Conservation (phyloP, 164 flowering plant genomes). For the Magnolia sinica region DNA sequence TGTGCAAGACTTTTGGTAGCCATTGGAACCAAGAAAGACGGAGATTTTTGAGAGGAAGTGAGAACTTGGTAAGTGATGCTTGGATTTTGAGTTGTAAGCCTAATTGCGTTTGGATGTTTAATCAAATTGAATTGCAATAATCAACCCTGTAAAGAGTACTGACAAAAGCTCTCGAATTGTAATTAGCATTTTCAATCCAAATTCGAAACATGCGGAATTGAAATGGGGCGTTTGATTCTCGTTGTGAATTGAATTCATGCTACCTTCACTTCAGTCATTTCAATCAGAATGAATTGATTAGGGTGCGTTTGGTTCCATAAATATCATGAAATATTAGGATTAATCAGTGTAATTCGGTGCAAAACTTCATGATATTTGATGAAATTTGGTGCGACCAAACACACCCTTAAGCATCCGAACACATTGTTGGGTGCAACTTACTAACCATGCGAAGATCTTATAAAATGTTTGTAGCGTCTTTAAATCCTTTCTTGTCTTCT, state of each 20-base stretch:
- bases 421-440: too few relatives aligned
- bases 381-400: too few relatives aligned
- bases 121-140: background rate
- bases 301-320: too few relatives aligned
- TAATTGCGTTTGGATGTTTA: background rate
- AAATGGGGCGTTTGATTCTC: background rate
- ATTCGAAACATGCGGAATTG: background rate
- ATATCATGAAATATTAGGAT: too few relatives aligned
- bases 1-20: conserved; percentile 58
- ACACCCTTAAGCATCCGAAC: too few relatives aligned
- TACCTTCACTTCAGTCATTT: too few relatives aligned
- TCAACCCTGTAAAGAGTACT: background rate
- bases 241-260: background rate
- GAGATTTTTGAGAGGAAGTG: conserved; percentile 27
- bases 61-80: conserved; percentile 34
- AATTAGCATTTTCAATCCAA: background rate
- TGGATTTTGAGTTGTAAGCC: background rate
- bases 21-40: conserved; percentile 50
- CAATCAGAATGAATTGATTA: too few relatives aligned
- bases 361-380: too few relatives aligned
- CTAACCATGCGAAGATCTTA: too few relatives aligned
- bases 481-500: background rate
- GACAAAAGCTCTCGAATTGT: background rate
- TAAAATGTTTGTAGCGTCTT: too few relatives aligned
- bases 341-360: too few relatives aligned